Evolutionary conservation across 768 basidiomycete genomes (phyloP).

Genomic region (Leccinum obscurum): DNA sequence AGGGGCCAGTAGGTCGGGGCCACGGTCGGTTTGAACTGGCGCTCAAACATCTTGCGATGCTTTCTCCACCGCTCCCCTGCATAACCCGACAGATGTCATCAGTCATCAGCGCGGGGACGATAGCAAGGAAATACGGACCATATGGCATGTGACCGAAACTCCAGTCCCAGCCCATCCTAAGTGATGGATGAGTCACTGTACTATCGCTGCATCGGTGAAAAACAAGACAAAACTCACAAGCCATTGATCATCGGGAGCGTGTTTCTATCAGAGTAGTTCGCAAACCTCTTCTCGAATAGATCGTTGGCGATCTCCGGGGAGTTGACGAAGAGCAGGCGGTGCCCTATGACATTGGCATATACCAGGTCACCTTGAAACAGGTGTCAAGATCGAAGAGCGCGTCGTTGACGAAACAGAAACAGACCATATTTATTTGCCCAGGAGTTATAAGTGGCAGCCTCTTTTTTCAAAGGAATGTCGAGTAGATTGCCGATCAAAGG

Average conservation of each 20-base stretch:
- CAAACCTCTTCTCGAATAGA: conserved; percentile 55
- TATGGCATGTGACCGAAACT: conserved; percentile 58
- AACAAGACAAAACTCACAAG: conserved; percentile 34
- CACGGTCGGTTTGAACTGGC: conserved; percentile 47
- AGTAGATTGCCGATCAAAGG: conserved; percentile 55
- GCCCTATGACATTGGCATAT: conserved; percentile 51
- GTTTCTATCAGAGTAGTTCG: conserved; percentile 56
- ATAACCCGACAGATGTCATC: neutral
- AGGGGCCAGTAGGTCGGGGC: conserved; percentile 44
- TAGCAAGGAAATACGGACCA: conserved; percentile 27
- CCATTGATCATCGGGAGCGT: conserved; percentile 51
- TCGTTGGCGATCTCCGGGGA: conserved; percentile 47
- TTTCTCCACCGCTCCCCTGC: conserved; percentile 53
- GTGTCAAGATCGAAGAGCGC: neutral
- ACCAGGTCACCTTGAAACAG: conserved; percentile 47
- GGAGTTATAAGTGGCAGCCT: conserved; percentile 42
- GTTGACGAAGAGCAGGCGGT: conserved; percentile 49
- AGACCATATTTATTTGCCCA: conserved; percentile 42
- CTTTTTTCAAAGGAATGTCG: conserved; percentile 42
- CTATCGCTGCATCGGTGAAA: neutral
- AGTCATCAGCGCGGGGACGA: neutral
- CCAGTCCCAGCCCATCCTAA: conserved; percentile 49
- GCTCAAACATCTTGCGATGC: conserved; percentile 54
- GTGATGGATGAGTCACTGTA: conserved; percentile 17
- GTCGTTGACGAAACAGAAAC: conserved; percentile 1